phyloP scores from a whole-genome alignment of 805 yeast genomes.

The Brettanomyces nanus region DNA sequence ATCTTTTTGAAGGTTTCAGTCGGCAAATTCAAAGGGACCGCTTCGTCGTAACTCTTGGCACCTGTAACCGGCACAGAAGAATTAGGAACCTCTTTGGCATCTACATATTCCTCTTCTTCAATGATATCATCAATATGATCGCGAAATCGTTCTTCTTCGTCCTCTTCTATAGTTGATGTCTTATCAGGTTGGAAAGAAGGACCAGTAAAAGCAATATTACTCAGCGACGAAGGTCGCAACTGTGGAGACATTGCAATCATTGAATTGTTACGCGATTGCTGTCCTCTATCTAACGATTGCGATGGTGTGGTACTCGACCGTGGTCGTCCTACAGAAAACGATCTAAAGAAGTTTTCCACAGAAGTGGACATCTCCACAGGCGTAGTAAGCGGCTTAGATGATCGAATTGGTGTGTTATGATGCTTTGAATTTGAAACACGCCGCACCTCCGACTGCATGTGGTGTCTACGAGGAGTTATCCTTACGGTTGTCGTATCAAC shows the following conservation, averaged over 20 bases:
- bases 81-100: no score
- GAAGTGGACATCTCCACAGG: slow-evolving; percentile 31
- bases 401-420: slow-evolving; percentile 26
- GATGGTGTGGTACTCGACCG: background rate
- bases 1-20: no score
- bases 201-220: background rate
- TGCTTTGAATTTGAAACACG: no score
- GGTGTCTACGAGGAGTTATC: background rate
- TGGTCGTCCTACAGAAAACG: slow-evolving; percentile 22
- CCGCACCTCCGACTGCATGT: no score
- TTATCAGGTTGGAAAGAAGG: background rate
- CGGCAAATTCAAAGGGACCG: no score
- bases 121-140: slow-evolving; percentile 7
- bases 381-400: slow-evolving; percentile 42
- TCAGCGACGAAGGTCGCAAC: background rate
- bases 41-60: slow-evolving; percentile 5
- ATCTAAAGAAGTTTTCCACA: slow-evolving; percentile 27
- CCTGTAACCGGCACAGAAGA: no score
- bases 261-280: background rate
- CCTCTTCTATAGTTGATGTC: background rate
- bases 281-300: background rate
- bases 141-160: background rate
- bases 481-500: background rate
- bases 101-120: no score
- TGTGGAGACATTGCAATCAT: background rate